Evolutionary conservation across 1,284 basidiomycete genomes (phyloP).

Genomic region (Ganoderma multipileum): DNA sequence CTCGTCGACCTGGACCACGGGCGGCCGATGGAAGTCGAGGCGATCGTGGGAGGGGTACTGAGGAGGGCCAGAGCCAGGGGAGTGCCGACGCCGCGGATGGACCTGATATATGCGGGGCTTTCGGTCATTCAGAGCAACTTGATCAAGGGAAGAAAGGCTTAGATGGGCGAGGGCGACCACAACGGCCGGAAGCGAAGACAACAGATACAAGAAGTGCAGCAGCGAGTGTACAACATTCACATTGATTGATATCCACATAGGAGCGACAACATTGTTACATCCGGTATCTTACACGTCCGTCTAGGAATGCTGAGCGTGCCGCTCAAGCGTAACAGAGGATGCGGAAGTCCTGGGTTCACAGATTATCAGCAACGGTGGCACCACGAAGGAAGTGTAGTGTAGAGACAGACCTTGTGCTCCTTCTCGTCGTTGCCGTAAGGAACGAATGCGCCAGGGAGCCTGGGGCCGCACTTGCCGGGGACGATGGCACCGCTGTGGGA

Average conservation of each 20-base stretch:
- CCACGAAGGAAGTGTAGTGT: not conserved
- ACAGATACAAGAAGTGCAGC: not conserved
- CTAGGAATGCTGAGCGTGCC: not conserved
- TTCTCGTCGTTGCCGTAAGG: conserved; percentile 58
- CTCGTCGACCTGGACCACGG: conserved; percentile 61
- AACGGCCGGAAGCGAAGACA: not conserved
- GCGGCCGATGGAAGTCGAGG: conserved; percentile 70
- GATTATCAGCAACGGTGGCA: not conserved
- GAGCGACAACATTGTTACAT: not conserved
- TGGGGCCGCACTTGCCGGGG: conserved; percentile 69
- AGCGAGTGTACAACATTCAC: conserved; percentile 2
- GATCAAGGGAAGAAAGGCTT: conserved; percentile 18
- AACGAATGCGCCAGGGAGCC: conserved; percentile 62
- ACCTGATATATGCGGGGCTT: conserved; percentile 35
- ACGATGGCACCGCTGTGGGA: conserved; percentile 56
- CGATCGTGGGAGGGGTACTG: conserved; percentile 67
- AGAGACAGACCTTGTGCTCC: conserved; percentile 46
- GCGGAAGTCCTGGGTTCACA: conserved; percentile 46
- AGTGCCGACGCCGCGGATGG: conserved; percentile 41
- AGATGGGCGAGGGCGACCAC: not conserved
- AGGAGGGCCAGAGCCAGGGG: conserved; percentile 53
- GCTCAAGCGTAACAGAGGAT: conserved; percentile 48
- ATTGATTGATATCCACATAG: not conserved
- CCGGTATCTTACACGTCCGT: conserved; percentile 3
- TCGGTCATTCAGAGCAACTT: conserved; percentile 35